Conservation (phyloP, 371 early-diverging fungal genomes). For the Mortierella sp. region DNA sequence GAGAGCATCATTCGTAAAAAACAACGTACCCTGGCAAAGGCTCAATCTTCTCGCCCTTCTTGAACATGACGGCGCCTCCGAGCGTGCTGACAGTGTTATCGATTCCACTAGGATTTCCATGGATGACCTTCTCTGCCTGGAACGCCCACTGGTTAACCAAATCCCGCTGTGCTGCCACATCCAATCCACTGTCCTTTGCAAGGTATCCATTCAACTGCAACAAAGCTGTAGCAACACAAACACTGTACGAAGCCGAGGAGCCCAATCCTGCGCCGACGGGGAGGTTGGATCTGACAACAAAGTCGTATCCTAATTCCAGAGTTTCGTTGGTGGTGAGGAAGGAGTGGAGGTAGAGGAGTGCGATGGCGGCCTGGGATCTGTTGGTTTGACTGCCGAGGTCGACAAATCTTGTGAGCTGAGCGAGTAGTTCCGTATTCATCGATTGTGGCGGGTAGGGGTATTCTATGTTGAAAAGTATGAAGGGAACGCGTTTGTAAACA, state of each 20-base stretch:
- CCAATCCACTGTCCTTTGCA: slow-evolving; percentile 25
- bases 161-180: slow-evolving; percentile 54
- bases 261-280: slow-evolving; percentile 98
- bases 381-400: slow-evolving; percentile 47
- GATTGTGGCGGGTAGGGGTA: slow-evolving; percentile 46
- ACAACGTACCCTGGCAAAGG: slow-evolving; percentile 46
- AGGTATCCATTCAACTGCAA: slow-evolving; percentile 65
- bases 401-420: slow-evolving; percentile 32
- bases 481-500: background rate
- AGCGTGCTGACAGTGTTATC: slow-evolving; percentile 93
- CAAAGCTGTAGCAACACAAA: slow-evolving; percentile 83
- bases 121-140: slow-evolving; percentile 93
- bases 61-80: slow-evolving; percentile 68
- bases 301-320: slow-evolving; percentile 64
- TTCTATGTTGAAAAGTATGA: slow-evolving; percentile 16
- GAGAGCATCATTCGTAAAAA: no score
- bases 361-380: slow-evolving; percentile 64
- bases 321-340: slow-evolving; percentile 41
- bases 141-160: slow-evolving; percentile 91
- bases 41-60: slow-evolving; percentile 51
- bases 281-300: slow-evolving; percentile 80
- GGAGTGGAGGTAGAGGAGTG: slow-evolving; percentile 65
- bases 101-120: slow-evolving; percentile 96
- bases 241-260: slow-evolving; percentile 94
- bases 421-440: slow-evolving; percentile 39